Base-by-base conservation (phyloP, 495 filamentous ascomycete genomes). In the Xylaria telfairii region DNA sequence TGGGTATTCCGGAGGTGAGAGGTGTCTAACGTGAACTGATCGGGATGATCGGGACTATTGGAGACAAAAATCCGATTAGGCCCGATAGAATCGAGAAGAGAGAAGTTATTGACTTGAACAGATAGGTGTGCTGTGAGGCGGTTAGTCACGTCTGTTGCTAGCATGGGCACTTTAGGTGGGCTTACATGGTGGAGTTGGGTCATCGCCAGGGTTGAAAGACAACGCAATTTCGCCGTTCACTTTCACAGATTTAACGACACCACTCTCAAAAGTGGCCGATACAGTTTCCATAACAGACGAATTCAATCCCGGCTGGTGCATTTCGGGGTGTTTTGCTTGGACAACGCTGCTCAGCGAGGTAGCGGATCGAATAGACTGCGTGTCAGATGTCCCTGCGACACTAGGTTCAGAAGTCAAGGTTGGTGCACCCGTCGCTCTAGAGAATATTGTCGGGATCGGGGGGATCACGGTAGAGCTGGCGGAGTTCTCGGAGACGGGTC, bases 251-350 rank as follows among this genome's bases (percentile, higher is more conserved):
- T 87, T 90, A 7, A 93, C 82, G 10, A 83, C 82, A 12, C 93
- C 93, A 30, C 91, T 86, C 44, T 94, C 90, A 78, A 98, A 96
- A 67, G 88, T 89, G 42, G 93, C 92, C 73, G 87, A 96, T 67
- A 98, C 90, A 0, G 93, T 96, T 78, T 99, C 96, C 67, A 98
- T 90, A 59, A 98, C 84, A 10, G 96, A 98, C 7, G 94, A 90
- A 75, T 95, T 97, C 47, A 99, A 81, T 9, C 96, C 96, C 13
- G 91, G 87, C 51, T 90, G 87, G 65, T 90, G 87, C 79, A 98
- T 87, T 17, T 98, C 94, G 0, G 94, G 91, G 77, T 99, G 96
- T 71, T 88, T 89, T 13, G 90, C 83, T 15, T 80, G 81, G 12
- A 85, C 77, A 39, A 88, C 82, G 66, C 89, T 92, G 49, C 89